A percentile compares a stretch with the other conserved stretches of the same genome.
Evolutionary conservation across 1,284 basidiomycete genomes (phyloP).

Genomic region (Pseudozyma tsukubaensis): DNA sequence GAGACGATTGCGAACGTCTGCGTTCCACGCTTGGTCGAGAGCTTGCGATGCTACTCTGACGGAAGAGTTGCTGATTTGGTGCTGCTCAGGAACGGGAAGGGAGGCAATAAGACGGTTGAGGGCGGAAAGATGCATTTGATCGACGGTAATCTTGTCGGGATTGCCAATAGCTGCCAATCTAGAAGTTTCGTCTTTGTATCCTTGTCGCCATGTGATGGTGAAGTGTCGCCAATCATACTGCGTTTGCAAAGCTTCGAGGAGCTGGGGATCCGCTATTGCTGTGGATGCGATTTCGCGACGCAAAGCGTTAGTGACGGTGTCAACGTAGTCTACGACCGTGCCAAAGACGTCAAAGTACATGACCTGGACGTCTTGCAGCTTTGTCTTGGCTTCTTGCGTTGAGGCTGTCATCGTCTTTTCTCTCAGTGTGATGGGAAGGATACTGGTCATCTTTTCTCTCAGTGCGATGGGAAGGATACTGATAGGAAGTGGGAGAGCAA

Average conservation of each 20-base stretch:
- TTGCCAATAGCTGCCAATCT: conserved; percentile 27
- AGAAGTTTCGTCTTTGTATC: conserved; percentile 28
- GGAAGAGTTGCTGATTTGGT: background rate
- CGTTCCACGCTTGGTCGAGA: conserved; percentile 22
- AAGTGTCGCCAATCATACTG: conserved; percentile 39
- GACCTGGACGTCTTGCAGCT: conserved; percentile 15
- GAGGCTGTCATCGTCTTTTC: background rate
- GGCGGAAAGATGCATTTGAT: conserved; percentile 36
- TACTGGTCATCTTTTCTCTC: background rate
- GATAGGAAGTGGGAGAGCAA: no score
- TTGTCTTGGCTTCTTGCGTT: background rate
- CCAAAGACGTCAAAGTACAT: conserved; percentile 44
- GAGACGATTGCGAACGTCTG: conserved; percentile 17
- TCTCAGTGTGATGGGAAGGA: background rate
- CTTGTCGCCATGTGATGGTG: conserved; percentile 27
- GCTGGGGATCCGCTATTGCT: background rate
- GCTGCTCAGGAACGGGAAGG: conserved; percentile 6
- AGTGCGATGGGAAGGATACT: background rate
- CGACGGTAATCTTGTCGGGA: conserved; percentile 36
- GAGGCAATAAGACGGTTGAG: conserved; percentile 24
- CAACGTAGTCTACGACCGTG: conserved; percentile 43
- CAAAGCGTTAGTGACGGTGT: conserved; percentile 28
- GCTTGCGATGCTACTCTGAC: conserved; percentile 13
- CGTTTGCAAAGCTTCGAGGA: conserved; percentile 9
- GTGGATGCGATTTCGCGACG: conserved; percentile 15